These are phyloP conservation scores for Grosmannia huntii DNA, from an alignment of 2,329 filamentous ascomycete species.

Conservation along the genomic window DNA sequence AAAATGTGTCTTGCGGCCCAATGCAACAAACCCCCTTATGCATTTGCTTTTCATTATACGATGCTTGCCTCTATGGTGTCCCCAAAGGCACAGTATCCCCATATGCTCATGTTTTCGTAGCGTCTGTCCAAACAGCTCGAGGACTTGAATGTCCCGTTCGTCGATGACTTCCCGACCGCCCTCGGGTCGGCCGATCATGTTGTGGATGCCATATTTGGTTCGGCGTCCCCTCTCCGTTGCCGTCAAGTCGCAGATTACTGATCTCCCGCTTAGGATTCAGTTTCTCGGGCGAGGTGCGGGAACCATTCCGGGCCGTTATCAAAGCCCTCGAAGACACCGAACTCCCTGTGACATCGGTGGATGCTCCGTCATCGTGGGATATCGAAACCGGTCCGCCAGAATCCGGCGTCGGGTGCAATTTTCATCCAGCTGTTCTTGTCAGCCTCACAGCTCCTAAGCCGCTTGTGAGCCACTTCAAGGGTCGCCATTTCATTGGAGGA, in stretches of 20 bases:
- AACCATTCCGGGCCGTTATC: constrained; percentile 79
- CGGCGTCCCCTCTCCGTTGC: not conserved
- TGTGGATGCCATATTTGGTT: constrained; percentile 87
- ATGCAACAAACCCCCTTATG: not conserved
- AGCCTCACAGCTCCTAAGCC: constrained; percentile 92
- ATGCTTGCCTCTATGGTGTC: not conserved
- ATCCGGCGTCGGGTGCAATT: constrained; percentile 64
- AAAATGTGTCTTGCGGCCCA: not conserved
- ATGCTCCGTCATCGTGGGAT: constrained; percentile 90
- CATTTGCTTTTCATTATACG: not conserved
- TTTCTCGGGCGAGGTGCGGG: constrained; percentile 83
- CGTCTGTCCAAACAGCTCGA: constrained; percentile 75
- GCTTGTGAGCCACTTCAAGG: constrained; percentile 68
- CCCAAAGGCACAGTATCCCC: not conserved
- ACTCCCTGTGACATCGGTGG: constrained; percentile 73
- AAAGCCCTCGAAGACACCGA: constrained; percentile 58
- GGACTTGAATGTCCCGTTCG: constrained; percentile 72
- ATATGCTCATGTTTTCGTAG: constrained; percentile 24
- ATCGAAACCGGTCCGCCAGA: constrained; percentile 75
- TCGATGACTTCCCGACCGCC: constrained; percentile 60
- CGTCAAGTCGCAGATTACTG: not conserved
- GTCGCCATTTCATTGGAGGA: constrained; percentile 85
- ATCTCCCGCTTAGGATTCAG: constrained; percentile 55
- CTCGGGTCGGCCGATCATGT: constrained; percentile 63
- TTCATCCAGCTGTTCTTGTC: constrained; percentile 69